Percentiles rank a stretch among this genome's conserved stretches.
Conservation (phyloP, 2,329 filamentous ascomycete genomes). For the Gyromitra esculenta region DNA sequence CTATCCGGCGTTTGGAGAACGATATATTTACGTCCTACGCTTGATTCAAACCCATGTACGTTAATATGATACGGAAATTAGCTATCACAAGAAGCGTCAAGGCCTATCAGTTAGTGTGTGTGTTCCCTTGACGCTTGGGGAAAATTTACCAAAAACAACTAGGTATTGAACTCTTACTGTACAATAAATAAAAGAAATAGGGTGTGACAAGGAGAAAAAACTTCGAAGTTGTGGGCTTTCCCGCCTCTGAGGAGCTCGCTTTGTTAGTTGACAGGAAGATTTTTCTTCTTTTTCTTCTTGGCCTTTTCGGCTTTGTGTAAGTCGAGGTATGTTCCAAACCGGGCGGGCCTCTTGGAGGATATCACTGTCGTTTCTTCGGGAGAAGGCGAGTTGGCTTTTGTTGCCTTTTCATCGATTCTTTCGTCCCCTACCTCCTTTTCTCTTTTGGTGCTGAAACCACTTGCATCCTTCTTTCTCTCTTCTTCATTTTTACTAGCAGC, state of each 20-base stretch:
- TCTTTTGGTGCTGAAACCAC: neutral
- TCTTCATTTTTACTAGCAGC: slow-evolving; percentile 18
- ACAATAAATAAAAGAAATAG: neutral
- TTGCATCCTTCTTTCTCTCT: slow-evolving; percentile 12
- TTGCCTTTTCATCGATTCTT: slow-evolving; percentile 65
- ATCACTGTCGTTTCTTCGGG: slow-evolving; percentile 7
- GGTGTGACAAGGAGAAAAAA: neutral
- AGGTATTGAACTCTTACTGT: neutral
- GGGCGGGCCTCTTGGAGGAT: slow-evolving; percentile 6
- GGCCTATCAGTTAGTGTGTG: slow-evolving; percentile 14
- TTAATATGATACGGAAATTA: slow-evolving; percentile 43
- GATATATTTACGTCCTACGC: slow-evolving; percentile 32
- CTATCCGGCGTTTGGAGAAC: slow-evolving; percentile 46
- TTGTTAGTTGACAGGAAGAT: slow-evolving; percentile 27
- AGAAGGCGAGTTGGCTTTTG: slow-evolving; percentile 23
- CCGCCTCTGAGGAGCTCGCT: neutral
- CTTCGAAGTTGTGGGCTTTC: neutral
- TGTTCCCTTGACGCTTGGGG: neutral
- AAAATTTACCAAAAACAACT: neutral
- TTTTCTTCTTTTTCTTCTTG: slow-evolving; percentile 40
- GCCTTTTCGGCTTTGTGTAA: slow-evolving; percentile 40
- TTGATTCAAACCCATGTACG: slow-evolving; percentile 33
- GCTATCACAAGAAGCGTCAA: slow-evolving; percentile 13
- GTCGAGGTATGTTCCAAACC: slow-evolving; percentile 40
- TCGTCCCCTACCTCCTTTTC: slow-evolving; percentile 59